Conservation (phyloP, 208 protist species). For the Lotmaria passim region DNA sequence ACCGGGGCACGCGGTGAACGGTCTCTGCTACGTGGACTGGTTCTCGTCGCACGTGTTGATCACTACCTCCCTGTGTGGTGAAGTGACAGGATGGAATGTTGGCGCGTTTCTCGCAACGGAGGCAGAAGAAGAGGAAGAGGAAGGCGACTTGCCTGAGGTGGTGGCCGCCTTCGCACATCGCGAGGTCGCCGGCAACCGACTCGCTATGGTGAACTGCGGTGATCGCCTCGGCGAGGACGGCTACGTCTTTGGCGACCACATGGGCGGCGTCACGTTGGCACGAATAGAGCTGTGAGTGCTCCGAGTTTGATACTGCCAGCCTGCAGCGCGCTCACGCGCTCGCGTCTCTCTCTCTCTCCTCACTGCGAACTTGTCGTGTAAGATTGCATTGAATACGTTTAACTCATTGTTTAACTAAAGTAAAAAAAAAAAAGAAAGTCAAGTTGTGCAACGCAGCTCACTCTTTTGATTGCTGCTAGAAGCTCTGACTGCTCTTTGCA, state of each 20-base stretch:
- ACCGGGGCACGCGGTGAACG: conserved; percentile 72
- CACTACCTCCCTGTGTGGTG: conserved; percentile 75
- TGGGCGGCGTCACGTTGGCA: conserved; percentile 24
- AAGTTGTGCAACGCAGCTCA: too few relatives aligned
- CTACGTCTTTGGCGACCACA: conserved; percentile 36
- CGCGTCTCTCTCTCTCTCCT: neutral
- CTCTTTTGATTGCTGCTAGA: too few relatives aligned
- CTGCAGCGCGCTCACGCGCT: too few relatives aligned
- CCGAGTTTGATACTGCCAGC: too few relatives aligned
- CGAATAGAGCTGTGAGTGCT: conserved; percentile 8
- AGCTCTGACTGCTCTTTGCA: neutral
- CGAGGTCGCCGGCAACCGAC: conserved; percentile 34
- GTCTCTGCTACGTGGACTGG: conserved; percentile 68
- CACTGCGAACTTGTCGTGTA: neutral
- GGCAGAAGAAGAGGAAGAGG: conserved; percentile 32
- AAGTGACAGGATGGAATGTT: conserved; percentile 79
- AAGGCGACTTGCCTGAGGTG: conserved; percentile 57
- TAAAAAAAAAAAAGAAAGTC: too few relatives aligned
- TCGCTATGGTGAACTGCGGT: conserved; percentile 54
- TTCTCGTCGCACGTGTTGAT: conserved; percentile 40
- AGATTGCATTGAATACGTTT: too few relatives aligned
- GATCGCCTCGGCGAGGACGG: conserved; percentile 11
- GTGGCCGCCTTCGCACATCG: conserved; percentile 52
- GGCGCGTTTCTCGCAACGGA: conserved; percentile 30
- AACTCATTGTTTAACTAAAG: too few relatives aligned